A percentile compares a stretch with the other conserved stretches of the same genome.
Conservation (phyloP, 306 rosid species). For the Gynostemma pentaphyllum region DNA sequence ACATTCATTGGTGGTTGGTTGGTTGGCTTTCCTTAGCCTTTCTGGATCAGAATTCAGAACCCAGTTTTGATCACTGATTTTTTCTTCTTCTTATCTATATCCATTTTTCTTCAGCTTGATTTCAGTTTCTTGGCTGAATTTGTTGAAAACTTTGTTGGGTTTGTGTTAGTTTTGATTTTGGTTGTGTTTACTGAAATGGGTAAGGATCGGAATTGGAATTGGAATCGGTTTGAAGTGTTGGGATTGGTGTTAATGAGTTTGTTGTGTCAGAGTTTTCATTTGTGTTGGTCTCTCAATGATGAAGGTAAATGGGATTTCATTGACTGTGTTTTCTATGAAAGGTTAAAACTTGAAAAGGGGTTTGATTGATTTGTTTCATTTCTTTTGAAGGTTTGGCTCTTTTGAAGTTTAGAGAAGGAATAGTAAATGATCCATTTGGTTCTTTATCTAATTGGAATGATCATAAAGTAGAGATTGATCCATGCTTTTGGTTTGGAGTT, state of each 20-base stretch:
- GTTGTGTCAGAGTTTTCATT: slow-evolving; percentile 32
- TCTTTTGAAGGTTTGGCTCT: slow-evolving; percentile 63
- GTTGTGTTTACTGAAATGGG: slow-evolving; percentile 6
- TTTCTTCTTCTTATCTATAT: neutral
- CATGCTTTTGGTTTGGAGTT: no score
- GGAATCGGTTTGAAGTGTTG: slow-evolving; percentile 14
- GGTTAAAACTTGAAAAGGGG: neutral
- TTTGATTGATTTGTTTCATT: neutral
- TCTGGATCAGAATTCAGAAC: slow-evolving; percentile 19
- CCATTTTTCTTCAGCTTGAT: slow-evolving; percentile 7
- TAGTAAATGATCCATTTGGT: slow-evolving; percentile 60
- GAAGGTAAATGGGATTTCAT: slow-evolving; percentile 43
- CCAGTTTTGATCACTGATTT: slow-evolving; percentile 12
- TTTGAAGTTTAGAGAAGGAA: slow-evolving; percentile 53
- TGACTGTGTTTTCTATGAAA: slow-evolving; percentile 6
- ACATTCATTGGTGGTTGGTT: slow-evolving; percentile 3
- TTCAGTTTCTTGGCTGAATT: neutral
- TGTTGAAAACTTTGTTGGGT: slow-evolving; percentile 10
- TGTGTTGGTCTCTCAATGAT: slow-evolving; percentile 61
- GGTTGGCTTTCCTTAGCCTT: slow-evolving; percentile 20
- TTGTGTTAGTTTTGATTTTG: slow-evolving; percentile 10
- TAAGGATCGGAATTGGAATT: slow-evolving; percentile 34
- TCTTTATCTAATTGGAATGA: slow-evolving; percentile 26
- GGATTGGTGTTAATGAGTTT: slow-evolving; percentile 24
- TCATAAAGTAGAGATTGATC: no score